Evolutionary conservation across 2,329 filamentous ascomycete genomes (phyloP).

Genomic region (Nannizziopsis arthrosporioides): DNA sequence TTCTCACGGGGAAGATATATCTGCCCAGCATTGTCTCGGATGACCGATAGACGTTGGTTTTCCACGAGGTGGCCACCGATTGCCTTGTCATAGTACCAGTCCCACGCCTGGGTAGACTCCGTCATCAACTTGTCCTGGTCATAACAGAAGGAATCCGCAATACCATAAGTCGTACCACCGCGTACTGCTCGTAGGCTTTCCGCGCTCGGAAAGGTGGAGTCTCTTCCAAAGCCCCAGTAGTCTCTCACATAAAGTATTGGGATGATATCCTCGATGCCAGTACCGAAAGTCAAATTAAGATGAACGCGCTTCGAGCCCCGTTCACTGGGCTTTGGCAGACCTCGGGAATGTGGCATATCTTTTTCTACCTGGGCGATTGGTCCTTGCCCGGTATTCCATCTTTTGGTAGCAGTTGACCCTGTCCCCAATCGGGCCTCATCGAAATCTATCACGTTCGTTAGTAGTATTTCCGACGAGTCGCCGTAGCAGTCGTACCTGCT

Average conservation of each 20-base stretch:
- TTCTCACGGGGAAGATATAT: conserved; percentile 34
- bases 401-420: conserved; percentile 3
- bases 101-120: conserved; percentile 39
- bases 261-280: conserved; percentile 39
- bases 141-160: conserved; percentile 34
- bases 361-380: conserved; percentile 13
- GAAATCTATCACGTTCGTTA: conserved; percentile 5
- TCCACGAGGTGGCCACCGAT: conserved; percentile 33
- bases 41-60: conserved; percentile 29
- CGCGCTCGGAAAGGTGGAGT: conserved; percentile 42
- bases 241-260: conserved; percentile 39
- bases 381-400: neutral
- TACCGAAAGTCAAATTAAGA: conserved; percentile 41
- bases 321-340: conserved; percentile 26
- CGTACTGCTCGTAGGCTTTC: conserved; percentile 24
- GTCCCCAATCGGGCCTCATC: conserved; percentile 10
- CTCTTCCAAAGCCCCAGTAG: conserved; percentile 37
- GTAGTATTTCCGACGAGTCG: neutral
- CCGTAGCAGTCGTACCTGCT: too few relatives aligned
- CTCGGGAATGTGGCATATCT: conserved; percentile 28
- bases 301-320: conserved; percentile 35
- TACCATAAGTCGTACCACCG: conserved; percentile 27
- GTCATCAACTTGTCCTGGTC: conserved; percentile 30
- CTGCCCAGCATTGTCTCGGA: conserved; percentile 30
- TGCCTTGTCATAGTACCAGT: conserved; percentile 42